Percentiles rank a stretch among this genome's conserved stretches.
phyloP scores from a whole-genome alignment of 2,329 filamentous ascomycete genomes.

The Aspergillus nomiae region DNA sequence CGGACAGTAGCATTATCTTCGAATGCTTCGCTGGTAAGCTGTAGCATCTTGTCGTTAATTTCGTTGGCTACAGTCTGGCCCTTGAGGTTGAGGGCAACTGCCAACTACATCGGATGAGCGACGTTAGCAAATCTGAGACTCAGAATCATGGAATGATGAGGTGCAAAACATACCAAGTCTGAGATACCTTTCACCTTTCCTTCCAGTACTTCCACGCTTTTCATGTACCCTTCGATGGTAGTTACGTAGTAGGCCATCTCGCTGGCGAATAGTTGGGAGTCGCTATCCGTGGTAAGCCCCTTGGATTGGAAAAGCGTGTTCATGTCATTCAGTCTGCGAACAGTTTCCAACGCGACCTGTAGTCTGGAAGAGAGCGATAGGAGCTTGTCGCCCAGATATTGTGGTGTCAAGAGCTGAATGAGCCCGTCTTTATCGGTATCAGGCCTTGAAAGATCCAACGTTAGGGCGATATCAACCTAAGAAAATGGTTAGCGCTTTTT shows the following conservation, averaged over 20 bases:
- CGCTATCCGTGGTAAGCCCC: not conserved
- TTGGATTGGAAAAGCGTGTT: constrained; percentile 11
- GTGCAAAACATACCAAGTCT: constrained; percentile 14
- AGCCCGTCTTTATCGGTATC: constrained; percentile 1
- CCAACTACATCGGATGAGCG: constrained; percentile 11
- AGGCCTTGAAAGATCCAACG: constrained; percentile 9
- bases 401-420: constrained; percentile 11
- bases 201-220: constrained; percentile 19
- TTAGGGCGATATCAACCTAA: constrained; percentile 19
- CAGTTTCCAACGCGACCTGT: constrained; percentile 8
- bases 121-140: not conserved
- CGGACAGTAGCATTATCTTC: constrained; percentile 30
- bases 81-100: constrained; percentile 14
- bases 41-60: constrained; percentile 20
- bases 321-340: constrained; percentile 12
- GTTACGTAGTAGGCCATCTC: constrained; percentile 12
- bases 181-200: constrained; percentile 19
- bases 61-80: constrained; percentile 16
- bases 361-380: constrained; percentile 10
- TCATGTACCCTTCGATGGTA: constrained; percentile 13
- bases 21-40: constrained; percentile 19
- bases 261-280: constrained; percentile 4
- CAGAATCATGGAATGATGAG: not conserved
- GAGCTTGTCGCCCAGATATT: constrained; percentile 16
- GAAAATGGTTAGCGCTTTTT: not conserved